These are phyloP conservation scores for Rhodocollybia butyracea DNA, from an alignment of 768 basidiomycete genomes.

Conservation along the genomic window DNA sequence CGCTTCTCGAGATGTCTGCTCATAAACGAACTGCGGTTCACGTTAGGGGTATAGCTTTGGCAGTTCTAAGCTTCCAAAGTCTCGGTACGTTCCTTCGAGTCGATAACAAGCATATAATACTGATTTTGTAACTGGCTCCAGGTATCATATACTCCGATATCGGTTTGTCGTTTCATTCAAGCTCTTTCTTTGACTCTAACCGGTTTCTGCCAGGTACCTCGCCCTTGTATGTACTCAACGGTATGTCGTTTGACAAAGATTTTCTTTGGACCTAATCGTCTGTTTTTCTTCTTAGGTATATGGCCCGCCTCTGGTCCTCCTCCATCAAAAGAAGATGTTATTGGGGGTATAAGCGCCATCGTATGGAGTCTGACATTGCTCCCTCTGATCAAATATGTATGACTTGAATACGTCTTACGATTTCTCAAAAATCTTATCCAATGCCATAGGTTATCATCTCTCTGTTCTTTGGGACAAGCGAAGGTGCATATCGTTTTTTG, in stretches of 20 bases:
- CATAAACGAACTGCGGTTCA: slow-evolving; percentile 29
- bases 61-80: slow-evolving; percentile 25
- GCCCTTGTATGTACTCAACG: slow-evolving; percentile 63
- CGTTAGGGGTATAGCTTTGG: slow-evolving; percentile 27
- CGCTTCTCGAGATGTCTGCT: slow-evolving; percentile 21
- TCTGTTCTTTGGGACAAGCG: slow-evolving; percentile 43
- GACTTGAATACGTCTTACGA: slow-evolving; percentile 12
- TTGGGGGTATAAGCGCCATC: slow-evolving; percentile 62
- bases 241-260: no score
- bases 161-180: neutral
- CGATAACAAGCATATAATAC: slow-evolving; percentile 2
- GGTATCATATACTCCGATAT: slow-evolving; percentile 50
- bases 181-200: slow-evolving; percentile 17
- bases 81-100: slow-evolving; percentile 8
- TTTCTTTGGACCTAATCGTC: no score
- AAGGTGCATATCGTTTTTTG: slow-evolving; percentile 35
- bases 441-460: slow-evolving; percentile 42
- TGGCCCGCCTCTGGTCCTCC: slow-evolving; percentile 46
- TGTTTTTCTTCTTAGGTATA: no score
- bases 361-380: slow-evolving; percentile 61
- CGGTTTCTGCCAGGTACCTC: slow-evolving; percentile 50
- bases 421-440: neutral
- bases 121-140: slow-evolving; percentile 16
- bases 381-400: slow-evolving; percentile 62
- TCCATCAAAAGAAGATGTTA: slow-evolving; percentile 56